Conservation (phyloP, 768 basidiomycete species). For the Butyriboletus loyo region DNA sequence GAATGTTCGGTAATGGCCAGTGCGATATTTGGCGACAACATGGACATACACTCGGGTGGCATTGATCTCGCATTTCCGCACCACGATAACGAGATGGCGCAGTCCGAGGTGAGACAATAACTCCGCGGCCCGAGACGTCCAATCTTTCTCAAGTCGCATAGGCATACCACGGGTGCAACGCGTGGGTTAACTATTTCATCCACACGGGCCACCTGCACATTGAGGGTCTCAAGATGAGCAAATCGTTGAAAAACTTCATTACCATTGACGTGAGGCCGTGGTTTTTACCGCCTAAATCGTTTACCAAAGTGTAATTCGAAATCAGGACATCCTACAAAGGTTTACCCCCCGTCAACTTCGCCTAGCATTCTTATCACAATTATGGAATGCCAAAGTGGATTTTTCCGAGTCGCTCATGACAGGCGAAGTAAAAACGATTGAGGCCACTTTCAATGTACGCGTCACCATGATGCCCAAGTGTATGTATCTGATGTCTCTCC, state of each 20-base stretch:
- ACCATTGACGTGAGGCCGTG: slow-evolving; percentile 77
- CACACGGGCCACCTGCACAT: slow-evolving; percentile 99
- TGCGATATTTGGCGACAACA: slow-evolving; percentile 57
- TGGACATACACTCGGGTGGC: slow-evolving; percentile 98
- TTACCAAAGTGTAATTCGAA: slow-evolving; percentile 3
- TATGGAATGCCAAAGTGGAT: slow-evolving; percentile 92
- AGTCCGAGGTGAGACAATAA: slow-evolving; percentile 70
- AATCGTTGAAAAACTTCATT: slow-evolving; percentile 98
- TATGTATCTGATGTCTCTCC: slow-evolving; percentile 4
- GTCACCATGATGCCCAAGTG: not conserved
- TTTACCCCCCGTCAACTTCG: slow-evolving; percentile 87
- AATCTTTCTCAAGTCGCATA: slow-evolving; percentile 31
- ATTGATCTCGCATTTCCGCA: slow-evolving; percentile 98
- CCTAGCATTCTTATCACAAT: slow-evolving; percentile 84
- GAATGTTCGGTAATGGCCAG: slow-evolving; percentile 99
- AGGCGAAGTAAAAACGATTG: slow-evolving; percentile 82
- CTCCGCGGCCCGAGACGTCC: not conserved
- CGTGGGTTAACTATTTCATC: slow-evolving; percentile 99
- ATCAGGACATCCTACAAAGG: slow-evolving; percentile 79
- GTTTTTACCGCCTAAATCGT: not conserved
- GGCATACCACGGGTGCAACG: slow-evolving; percentile 88
- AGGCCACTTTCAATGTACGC: slow-evolving; percentile 80
- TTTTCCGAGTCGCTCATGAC: slow-evolving; percentile 90
- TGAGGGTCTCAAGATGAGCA: slow-evolving; percentile 98
- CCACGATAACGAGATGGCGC: slow-evolving; percentile 98